Conservation (phyloP, 331 rosid species). For the Erythrophleum ivorense region DNA sequence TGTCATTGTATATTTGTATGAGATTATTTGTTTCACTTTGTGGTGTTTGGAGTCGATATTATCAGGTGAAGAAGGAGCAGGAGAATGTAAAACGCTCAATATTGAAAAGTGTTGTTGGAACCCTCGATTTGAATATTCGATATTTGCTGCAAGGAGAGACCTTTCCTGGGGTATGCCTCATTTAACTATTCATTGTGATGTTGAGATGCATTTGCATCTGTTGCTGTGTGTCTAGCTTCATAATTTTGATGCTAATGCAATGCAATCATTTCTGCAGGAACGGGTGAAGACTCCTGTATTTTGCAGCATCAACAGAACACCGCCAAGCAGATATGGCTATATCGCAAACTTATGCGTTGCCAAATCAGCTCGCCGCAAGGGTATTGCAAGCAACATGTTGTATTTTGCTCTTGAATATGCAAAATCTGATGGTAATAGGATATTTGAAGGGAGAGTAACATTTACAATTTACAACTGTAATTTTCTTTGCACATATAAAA, state of each 20-base stretch:
- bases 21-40: slow-evolving; percentile 35
- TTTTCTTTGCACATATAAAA: background rate
- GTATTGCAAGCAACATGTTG: slow-evolving; percentile 88
- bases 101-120: slow-evolving; percentile 85
- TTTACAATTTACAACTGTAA: background rate
- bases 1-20: background rate
- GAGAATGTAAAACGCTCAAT: slow-evolving; percentile 64
- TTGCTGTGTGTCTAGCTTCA: background rate
- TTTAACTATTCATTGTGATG: background rate
- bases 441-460: slow-evolving; percentile 23
- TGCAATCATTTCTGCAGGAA: slow-evolving; percentile 52
- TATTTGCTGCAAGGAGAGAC: slow-evolving; percentile 87
- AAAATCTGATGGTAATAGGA: slow-evolving; percentile 59
- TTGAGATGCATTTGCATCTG: slow-evolving; percentile 15
- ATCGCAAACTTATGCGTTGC: slow-evolving; percentile 78
- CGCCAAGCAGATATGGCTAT: slow-evolving; percentile 71
- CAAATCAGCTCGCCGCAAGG: slow-evolving; percentile 81
- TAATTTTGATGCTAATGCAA: slow-evolving; percentile 14
- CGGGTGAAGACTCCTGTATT: slow-evolving; percentile 65
- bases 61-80: slow-evolving; percentile 83
- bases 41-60: slow-evolving; percentile 54
- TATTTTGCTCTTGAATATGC: slow-evolving; percentile 76
- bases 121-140: slow-evolving; percentile 81
- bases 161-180: slow-evolving; percentile 79
- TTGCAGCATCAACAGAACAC: slow-evolving; percentile 60